Evolutionary conservation across 148 eudicot species (phyloP).

Genomic region (Arctostaphylos glauca): DNA sequence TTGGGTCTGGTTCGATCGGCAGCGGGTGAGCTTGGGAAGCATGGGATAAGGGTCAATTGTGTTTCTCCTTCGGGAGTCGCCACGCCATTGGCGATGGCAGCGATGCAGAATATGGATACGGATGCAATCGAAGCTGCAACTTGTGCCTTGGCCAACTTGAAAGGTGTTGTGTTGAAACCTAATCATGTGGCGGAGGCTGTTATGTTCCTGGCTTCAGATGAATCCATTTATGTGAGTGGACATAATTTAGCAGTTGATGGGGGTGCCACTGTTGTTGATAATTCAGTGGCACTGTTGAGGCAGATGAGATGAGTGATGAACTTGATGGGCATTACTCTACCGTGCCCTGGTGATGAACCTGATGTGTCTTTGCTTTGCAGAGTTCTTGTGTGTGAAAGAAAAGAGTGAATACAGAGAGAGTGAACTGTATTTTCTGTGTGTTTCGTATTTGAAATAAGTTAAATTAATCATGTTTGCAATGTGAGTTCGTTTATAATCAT

Average conservation of each 20-base stretch:
- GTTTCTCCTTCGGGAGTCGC: neutral
- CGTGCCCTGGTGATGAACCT: too few relatives aligned
- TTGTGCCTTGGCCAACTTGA: neutral
- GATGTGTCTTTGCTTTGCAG: too few relatives aligned
- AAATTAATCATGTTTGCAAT: too few relatives aligned
- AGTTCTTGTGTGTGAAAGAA: too few relatives aligned
- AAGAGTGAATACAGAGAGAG: too few relatives aligned
- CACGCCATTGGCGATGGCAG: neutral
- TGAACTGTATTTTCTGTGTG: too few relatives aligned
- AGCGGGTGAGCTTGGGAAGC: neutral
- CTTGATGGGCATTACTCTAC: too few relatives aligned
- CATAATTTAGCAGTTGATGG: neutral
- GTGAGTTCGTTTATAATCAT: too few relatives aligned
- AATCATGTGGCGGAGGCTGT: neutral
- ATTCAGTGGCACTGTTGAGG: neutral
- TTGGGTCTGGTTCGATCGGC: neutral
- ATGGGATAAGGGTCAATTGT: neutral
- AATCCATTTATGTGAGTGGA: neutral
- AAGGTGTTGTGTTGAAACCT: neutral
- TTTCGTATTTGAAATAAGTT: too few relatives aligned
- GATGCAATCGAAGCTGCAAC: neutral
- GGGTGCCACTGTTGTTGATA: neutral
- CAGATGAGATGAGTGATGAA: too few relatives aligned
- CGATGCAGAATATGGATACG: neutral
- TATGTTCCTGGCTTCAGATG: neutral